Percentiles rank a stretch among this genome's conserved stretches.
These are phyloP conservation scores for Macadamia integrifolia DNA, from an alignment of 164 flowering plant genomes.

Conservation along the genomic window DNA sequence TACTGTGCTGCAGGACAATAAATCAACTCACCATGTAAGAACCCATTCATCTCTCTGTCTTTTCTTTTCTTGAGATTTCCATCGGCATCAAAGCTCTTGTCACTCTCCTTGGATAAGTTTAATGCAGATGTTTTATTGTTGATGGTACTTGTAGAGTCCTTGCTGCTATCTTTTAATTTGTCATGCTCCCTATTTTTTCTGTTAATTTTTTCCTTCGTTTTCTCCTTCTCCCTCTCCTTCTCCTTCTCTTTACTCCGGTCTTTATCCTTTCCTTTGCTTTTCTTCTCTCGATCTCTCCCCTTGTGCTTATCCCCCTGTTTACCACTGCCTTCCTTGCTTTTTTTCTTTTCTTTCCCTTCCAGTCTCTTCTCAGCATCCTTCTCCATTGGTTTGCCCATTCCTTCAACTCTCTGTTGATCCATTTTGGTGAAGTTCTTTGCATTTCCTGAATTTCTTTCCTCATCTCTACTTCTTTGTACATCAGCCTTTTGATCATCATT, in stretches of 20 bases:
- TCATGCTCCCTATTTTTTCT: conserved; percentile 26
- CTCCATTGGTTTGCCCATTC: conserved; percentile 25
- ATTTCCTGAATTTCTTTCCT: conserved; percentile 20
- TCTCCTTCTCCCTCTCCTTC: conserved; percentile 27
- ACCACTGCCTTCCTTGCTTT: conserved; percentile 24
- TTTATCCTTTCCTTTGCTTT: conserved; percentile 9
- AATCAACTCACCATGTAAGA: conserved; percentile 58
- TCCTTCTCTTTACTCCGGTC: conserved; percentile 9
- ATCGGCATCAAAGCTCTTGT: conserved; percentile 19
- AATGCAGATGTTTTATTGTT: conserved; percentile 12
- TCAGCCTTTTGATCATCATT: conserved; percentile 26
- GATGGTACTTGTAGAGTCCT: conserved; percentile 15
- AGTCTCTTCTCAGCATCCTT: conserved; percentile 22
- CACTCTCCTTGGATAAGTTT: conserved; percentile 21
- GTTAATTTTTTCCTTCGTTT: conserved; percentile 31
- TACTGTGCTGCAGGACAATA: conserved; percentile 1
- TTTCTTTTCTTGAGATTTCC: conserved; percentile 47
- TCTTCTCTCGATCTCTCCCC: conserved; percentile 21
- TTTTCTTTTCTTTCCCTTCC: conserved; percentile 28
- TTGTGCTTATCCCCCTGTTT: conserved; percentile 28
- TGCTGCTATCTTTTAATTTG: conserved; percentile 25
- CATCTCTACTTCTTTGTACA: conserved; percentile 21
- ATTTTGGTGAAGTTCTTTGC: conserved; percentile 12
- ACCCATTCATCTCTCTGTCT: conserved; percentile 52
- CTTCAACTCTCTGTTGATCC: conserved; percentile 28